Evolutionary conservation across 2,329 filamentous ascomycete genomes (phyloP).

Genomic region (Metarhizium humberi): DNA sequence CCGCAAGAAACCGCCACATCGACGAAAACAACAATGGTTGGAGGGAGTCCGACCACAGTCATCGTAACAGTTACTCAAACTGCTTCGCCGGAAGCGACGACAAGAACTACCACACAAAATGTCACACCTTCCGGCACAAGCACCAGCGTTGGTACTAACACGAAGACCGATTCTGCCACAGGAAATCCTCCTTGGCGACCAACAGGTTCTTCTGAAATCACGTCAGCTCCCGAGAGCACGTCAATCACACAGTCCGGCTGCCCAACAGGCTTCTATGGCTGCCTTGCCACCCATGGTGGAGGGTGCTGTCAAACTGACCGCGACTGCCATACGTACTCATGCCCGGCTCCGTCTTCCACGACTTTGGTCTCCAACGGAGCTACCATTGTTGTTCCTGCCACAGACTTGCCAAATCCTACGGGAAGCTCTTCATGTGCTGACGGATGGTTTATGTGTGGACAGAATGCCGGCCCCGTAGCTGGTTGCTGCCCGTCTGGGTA

Average conservation of each 20-base stretch:
- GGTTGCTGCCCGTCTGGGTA: slow-evolving; percentile 82
- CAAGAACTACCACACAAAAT: slow-evolving; percentile 16
- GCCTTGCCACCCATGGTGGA: slow-evolving; percentile 73
- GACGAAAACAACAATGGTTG: slow-evolving; percentile 27
- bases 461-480: slow-evolving; percentile 49
- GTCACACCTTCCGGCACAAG: slow-evolving; percentile 15
- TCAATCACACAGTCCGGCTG: slow-evolving; percentile 42
- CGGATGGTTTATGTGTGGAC: slow-evolving; percentile 69
- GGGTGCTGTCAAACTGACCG: slow-evolving; percentile 81
- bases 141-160: slow-evolving; percentile 26
- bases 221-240: slow-evolving; percentile 25
- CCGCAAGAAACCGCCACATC: slow-evolving; percentile 25
- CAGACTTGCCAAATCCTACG: slow-evolving; percentile 34
- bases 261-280: slow-evolving; percentile 87
- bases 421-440: slow-evolving; percentile 51
- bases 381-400: slow-evolving; percentile 60
- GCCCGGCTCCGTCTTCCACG: slow-evolving; percentile 50
- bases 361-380: slow-evolving; percentile 59
- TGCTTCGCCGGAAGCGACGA: slow-evolving; percentile 26
- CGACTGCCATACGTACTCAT: slow-evolving; percentile 74
- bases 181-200: slow-evolving; percentile 39
- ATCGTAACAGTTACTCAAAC: slow-evolving; percentile 31
- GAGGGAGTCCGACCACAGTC: slow-evolving; percentile 28
- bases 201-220: slow-evolving; percentile 17
- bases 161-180: slow-evolving; percentile 23